A percentile compares a stretch with the other conserved stretches of the same genome.
Conservation (phyloP, 768 basidiomycete genomes). For the Suillus variegatus region DNA sequence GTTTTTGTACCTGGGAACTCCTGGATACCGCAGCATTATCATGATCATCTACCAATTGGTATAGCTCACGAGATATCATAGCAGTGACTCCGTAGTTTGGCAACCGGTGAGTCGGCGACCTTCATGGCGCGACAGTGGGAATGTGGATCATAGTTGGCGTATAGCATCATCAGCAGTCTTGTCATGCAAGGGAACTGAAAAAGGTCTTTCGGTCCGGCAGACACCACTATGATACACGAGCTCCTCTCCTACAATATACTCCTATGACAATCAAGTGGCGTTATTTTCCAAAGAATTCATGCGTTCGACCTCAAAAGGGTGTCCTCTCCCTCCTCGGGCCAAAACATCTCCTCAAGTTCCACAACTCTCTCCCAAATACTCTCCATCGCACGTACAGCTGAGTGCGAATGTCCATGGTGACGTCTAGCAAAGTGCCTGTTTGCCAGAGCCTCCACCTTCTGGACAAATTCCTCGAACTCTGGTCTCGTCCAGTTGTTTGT, state of each 20-base stretch:
- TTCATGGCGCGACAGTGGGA: background rate
- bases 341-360: slow-evolving; percentile 62
- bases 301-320: background rate
- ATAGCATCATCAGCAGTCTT: background rate
- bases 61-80: background rate
- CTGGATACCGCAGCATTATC: background rate
- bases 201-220: background rate
- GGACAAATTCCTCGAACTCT: slow-evolving; percentile 56
- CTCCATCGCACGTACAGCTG: slow-evolving; percentile 39
- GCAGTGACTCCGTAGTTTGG: background rate
- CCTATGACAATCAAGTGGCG: background rate
- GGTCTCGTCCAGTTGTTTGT: slow-evolving; percentile 62
- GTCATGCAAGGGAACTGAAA: background rate
- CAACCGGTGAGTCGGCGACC: background rate
- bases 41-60: background rate
- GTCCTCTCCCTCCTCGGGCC: slow-evolving; percentile 50
- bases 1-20: background rate
- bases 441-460: slow-evolving; percentile 48
- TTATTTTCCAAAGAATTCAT: background rate
- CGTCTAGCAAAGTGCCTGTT: slow-evolving; percentile 32
- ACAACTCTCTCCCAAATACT: slow-evolving; percentile 57
- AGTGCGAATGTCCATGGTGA: slow-evolving; percentile 5
- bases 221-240: background rate
- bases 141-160: background rate
- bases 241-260: background rate